phyloP scores from a whole-genome alignment of 371 early-diverging fungal genomes.

The Mucor velutinosus region DNA sequence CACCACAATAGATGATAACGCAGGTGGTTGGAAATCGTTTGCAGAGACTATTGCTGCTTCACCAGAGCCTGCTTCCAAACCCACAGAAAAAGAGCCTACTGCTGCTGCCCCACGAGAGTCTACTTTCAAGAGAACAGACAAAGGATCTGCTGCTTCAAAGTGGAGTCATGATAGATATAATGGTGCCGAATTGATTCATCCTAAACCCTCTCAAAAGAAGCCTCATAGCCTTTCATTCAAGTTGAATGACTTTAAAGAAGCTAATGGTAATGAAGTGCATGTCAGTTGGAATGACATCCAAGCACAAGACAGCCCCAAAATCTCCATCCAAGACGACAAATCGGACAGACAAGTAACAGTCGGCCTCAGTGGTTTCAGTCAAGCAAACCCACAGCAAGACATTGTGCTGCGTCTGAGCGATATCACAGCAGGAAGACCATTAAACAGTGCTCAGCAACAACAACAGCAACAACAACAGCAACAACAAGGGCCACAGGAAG shows the following conservation, averaged over 20 bases:
- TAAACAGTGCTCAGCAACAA: neutral
- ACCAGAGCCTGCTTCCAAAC: neutral
- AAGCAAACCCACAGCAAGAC: neutral
- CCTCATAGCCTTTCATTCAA: neutral
- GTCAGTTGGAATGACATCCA: neutral
- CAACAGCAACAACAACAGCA: neutral
- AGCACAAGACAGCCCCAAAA: neutral
- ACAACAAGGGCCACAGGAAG: neutral
- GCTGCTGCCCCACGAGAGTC: neutral
- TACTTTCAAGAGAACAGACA: neutral
- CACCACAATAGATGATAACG: constrained; percentile 4
- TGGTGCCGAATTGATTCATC: neutral
- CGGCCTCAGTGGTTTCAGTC: neutral
- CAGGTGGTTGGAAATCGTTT: constrained; percentile 12
- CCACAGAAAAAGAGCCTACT: neutral
- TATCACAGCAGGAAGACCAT: neutral
- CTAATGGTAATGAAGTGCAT: neutral
- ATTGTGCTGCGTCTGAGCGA: neutral
- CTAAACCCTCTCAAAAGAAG: neutral
- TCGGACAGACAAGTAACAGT: neutral
- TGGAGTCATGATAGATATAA: constrained; percentile 9
- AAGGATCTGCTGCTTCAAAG: neutral
- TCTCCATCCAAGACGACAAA: neutral
- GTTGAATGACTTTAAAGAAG: neutral
- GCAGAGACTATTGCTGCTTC: neutral